Evolutionary conservation across 2,329 filamentous ascomycete genomes (phyloP), one percentile per base, ranked within the genome.

Genomic region (Rosellinia necatrix): DNA sequence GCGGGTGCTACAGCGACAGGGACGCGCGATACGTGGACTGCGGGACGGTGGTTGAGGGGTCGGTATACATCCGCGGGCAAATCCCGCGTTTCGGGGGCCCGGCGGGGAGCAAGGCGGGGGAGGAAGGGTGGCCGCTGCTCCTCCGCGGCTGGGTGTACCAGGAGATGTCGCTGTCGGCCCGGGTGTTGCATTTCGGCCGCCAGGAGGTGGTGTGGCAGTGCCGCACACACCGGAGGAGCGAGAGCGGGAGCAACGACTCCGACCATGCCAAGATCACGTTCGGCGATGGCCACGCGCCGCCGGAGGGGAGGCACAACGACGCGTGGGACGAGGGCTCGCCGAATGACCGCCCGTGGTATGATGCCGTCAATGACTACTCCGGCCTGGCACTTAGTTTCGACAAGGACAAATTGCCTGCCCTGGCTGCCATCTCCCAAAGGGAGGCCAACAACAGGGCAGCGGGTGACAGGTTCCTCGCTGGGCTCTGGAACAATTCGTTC

Each of bases 181-280:
- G 64, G 2, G 55, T 64, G 9, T 13, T 66, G 15, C 64, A 66
- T 34, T 66, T 57, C 30, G 54, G 46, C 3, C 17, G 24, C 25
- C 34, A 62, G 8, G 62, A 66, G 30, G 62, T 66, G 13, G 47
- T 58, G 22, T 66, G 59, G 53, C 60, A 65, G 42, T 66, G 64
- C 19, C 29, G 35, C 10, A 43, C 44, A 10, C 50, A 53, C 25
- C 27, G 50, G 22, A 22, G 34, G n/a, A 58, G 54, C 48, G 58
- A 60, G 15, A 58, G 54, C 10, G 54, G 54, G 9, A 52, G 40
- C 13, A 58, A 60, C 35, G 54, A 58, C 13, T 55, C 38, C 6
- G 52, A 55, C 12, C 24, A 55, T 9, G 52, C 52, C 3, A 37
- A 17, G 7, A 27, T 43, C 8, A 49, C 52, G 1, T 55, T 55